Evolutionary conservation across 1,139 yeast species (phyloP).

Genomic region (Blastobotrys niveus): DNA sequence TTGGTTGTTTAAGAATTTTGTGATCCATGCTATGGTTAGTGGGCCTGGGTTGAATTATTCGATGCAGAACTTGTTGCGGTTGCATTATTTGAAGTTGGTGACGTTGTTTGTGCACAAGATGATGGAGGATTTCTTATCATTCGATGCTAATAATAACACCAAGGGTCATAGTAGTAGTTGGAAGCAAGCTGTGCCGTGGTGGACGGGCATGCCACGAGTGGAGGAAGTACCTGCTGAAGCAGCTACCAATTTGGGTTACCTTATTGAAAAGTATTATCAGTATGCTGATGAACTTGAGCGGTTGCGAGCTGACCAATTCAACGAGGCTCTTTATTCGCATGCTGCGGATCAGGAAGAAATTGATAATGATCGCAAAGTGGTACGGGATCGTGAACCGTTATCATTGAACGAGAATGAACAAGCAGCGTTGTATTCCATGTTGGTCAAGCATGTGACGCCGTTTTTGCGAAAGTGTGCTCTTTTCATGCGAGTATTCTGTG

Average conservation of each 20-base stretch:
- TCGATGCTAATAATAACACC: constrained; percentile 22
- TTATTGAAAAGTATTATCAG: no score
- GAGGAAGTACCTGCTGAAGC: constrained; percentile 6
- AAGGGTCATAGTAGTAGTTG: constrained; percentile 17
- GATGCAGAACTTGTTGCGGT: constrained; percentile 21
- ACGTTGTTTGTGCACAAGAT: not conserved
- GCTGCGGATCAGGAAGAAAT: not conserved
- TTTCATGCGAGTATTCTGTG: constrained; percentile 52
- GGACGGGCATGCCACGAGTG: constrained; percentile 22
- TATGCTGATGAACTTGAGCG: no score
- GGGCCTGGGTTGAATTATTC: constrained; percentile 23
- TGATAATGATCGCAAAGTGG: no score
- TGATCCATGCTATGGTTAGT: constrained; percentile 23
- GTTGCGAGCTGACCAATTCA: not conserved
- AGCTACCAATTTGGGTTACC: not conserved
- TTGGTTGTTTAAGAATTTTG: constrained; percentile 22
- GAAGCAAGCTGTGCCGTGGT: constrained; percentile 18
- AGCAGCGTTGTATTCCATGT: constrained; percentile 37
- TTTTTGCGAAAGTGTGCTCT: constrained; percentile 65
- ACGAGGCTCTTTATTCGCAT: not conserved
- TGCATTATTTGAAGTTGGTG: constrained; percentile 16
- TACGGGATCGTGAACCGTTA: no score
- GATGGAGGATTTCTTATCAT: no score
- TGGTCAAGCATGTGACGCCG: constrained; percentile 55
- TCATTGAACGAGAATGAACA: not conserved